Base-by-base conservation (phyloP, 139 green algal species). In the Chlorella sorokiniana region DNA sequence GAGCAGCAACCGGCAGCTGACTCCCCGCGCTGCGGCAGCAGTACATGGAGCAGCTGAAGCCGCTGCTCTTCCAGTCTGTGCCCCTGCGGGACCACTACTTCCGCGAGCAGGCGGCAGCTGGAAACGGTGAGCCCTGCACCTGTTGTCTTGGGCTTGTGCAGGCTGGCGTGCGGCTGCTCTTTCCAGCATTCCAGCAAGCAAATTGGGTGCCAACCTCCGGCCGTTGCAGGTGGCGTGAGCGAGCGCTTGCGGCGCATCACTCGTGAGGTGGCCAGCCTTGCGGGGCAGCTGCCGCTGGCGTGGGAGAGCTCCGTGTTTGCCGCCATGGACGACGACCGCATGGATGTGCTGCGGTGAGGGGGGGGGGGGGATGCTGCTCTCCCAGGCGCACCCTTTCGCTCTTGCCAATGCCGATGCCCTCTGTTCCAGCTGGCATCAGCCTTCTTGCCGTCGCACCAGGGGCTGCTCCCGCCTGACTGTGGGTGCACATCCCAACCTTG, bases 281-380 rank as follows among this genome's bases (percentile, higher is more conserved):
- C 77, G 16, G 87, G 83, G 3, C 72, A 82, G 20, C 88, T 95
- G 52, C 91, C 91, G 18, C 63, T 93, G 25, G 75, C 59, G 40
- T 82, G 59, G 41, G 86, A 91, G 31, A 86, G 76, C 56, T 81
- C 75, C 37, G 71, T 91, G 4, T 70, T 92, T 45, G 69, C 89
- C 42, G 86, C 78, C 7, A 83, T 91, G 70, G 83, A 93, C 45
- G 75, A 82, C 16, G 71, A 82, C 44, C 72, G 89, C 2, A 82
- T 90, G 79, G 90, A 91, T 64, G 78, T 89, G 83, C 84, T 92
- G 52, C 41, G 82, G 83, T 84, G 20, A 27, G 44, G 4, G 54
- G 44, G n/a, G n/a, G 16, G 16, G 29, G 10, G 27, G n/a, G n/a
- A n/a, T n/a, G 40, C n/a, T 41, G 65, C 35, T 72, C n/a, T n/a